Evolutionary conservation across 768 basidiomycete genomes (phyloP).

Genomic region (Mycena belliarum): DNA sequence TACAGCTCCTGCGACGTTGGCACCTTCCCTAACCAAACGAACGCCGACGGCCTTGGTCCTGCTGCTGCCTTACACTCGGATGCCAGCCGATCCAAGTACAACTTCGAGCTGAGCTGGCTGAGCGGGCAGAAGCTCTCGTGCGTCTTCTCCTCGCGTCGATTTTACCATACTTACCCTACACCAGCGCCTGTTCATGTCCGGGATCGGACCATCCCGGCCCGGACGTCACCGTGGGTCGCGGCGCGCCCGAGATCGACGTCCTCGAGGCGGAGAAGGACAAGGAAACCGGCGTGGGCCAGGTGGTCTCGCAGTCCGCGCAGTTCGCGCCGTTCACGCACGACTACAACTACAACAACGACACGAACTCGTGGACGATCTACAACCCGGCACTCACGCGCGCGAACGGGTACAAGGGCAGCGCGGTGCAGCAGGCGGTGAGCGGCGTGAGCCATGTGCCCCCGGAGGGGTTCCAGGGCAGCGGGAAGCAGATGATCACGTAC

Average conservation of each 20-base stretch:
- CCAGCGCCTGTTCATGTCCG: slow-evolving; percentile 74
- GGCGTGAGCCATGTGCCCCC: slow-evolving; percentile 47
- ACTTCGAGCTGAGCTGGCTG: slow-evolving; percentile 69
- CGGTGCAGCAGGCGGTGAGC: slow-evolving; percentile 61
- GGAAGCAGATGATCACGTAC: slow-evolving; percentile 49
- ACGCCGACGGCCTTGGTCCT: slow-evolving; percentile 52
- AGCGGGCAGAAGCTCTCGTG: slow-evolving; percentile 77
- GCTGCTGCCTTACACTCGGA: slow-evolving; percentile 57
- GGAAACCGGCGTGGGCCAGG: slow-evolving; percentile 41
- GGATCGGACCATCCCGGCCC: slow-evolving; percentile 82
- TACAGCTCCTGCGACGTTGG: slow-evolving; percentile 76
- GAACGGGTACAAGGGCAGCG: slow-evolving; percentile 51
- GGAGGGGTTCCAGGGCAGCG: slow-evolving; percentile 60
- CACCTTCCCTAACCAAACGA: slow-evolving; percentile 74
- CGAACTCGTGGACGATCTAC: slow-evolving; percentile 35
- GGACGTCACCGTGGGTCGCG: slow-evolving; percentile 50
- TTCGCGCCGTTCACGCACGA: slow-evolving; percentile 58
- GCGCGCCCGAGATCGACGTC: slow-evolving; percentile 82
- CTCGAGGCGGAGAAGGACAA: slow-evolving; percentile 77
- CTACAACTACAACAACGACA: slow-evolving; percentile 37
- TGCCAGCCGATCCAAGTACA: slow-evolving; percentile 49
- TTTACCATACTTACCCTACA: neutral
- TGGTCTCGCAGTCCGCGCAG: slow-evolving; percentile 76
- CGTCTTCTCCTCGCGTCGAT: slow-evolving; percentile 23
- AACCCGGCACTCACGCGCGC: slow-evolving; percentile 33